A percentile compares a stretch with the other conserved stretches of the same genome.
These are phyloP conservation scores for Starmerella potacharoeniae DNA, from an alignment of 805 yeast genomes.

Conservation along the genomic window DNA sequence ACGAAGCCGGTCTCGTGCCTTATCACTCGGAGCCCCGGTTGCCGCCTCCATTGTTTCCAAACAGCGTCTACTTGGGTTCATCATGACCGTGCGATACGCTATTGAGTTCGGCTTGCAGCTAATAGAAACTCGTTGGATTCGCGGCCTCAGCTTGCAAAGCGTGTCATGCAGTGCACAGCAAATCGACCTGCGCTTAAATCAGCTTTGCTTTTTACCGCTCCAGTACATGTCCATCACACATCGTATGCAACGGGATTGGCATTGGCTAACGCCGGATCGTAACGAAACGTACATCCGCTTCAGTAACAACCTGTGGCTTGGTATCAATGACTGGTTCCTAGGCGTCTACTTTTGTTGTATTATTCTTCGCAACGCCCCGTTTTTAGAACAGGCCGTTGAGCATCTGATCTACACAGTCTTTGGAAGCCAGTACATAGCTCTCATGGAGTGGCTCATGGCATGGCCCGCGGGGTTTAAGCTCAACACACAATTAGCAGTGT, in stretches of 20 bases:
- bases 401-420: conserved; percentile 31
- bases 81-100: conserved; percentile 23
- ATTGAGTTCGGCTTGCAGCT: conserved; percentile 27
- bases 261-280: conserved; percentile 31
- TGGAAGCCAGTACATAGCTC: conserved; percentile 35
- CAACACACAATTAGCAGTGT: conserved; percentile 72
- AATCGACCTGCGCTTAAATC: conserved; percentile 64
- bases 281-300: conserved; percentile 47
- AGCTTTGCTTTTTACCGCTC: conserved; percentile 63
- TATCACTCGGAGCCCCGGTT: conserved; percentile 14
- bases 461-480: conserved; percentile 92
- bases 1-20: conserved; percentile 21
- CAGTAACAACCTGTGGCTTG: conserved; percentile 81
- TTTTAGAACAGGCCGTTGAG: conserved; percentile 23
- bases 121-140: conserved; percentile 24
- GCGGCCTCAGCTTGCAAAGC: conserved; percentile 22
- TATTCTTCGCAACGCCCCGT: conserved; percentile 25
- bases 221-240: conserved; percentile 54
- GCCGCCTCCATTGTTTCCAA: conserved; percentile 1
- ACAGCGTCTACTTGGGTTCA: conserved; percentile 14
- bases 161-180: conserved; percentile 62
- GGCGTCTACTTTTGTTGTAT: conserved; percentile 52
- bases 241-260: conserved; percentile 27
- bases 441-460: conserved; percentile 65
- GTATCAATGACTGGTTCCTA: conserved; percentile 65